Evolutionary conservation across 2,329 filamentous ascomycete genomes (phyloP).

Genomic region (Epichloe sylvatica): DNA sequence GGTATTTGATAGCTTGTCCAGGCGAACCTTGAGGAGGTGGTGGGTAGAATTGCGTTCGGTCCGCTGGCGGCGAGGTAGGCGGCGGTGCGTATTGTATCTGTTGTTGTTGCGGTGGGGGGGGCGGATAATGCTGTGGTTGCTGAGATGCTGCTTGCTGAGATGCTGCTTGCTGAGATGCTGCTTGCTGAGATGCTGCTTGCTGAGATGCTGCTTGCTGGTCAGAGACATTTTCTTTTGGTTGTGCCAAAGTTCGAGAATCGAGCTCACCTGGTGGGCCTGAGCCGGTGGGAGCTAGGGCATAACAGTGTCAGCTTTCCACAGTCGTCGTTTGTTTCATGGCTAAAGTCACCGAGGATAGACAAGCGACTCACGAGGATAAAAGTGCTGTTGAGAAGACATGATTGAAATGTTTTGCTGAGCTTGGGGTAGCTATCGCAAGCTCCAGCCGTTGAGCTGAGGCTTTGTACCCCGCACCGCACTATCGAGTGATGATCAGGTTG

Average conservation of each 20-base stretch:
- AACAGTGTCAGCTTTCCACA: background rate
- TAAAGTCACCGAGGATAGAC: background rate
- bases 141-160: slow-evolving; percentile 6
- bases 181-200: no score
- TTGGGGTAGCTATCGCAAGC: background rate
- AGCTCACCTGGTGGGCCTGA: slow-evolving; percentile 13
- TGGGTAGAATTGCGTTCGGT: slow-evolving; percentile 31
- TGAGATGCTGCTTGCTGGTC: slow-evolving; percentile 5
- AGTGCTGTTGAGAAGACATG: slow-evolving; percentile 30
- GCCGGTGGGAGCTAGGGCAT: slow-evolving; percentile 6
- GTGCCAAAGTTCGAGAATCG: background rate
- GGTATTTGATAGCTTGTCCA: slow-evolving; percentile 13
- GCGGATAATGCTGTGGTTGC: slow-evolving; percentile 9
- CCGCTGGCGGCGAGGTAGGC: slow-evolving; percentile 33
- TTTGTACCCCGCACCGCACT: background rate
- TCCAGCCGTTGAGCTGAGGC: background rate
- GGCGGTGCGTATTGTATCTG: slow-evolving; percentile 32
- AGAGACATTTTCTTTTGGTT: background rate
- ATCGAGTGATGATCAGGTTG: background rate
- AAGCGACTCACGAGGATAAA: slow-evolving; percentile 31
- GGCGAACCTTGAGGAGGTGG: slow-evolving; percentile 13
- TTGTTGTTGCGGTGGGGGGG: slow-evolving; percentile 13
- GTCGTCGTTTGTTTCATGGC: background rate
- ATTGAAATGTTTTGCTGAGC: background rate
- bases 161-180: slow-evolving; percentile 4